A percentile compares a stretch with the other conserved stretches of the same genome.
phyloP scores from a whole-genome alignment of 805 yeast species.

The Kuraishia floccosa region DNA sequence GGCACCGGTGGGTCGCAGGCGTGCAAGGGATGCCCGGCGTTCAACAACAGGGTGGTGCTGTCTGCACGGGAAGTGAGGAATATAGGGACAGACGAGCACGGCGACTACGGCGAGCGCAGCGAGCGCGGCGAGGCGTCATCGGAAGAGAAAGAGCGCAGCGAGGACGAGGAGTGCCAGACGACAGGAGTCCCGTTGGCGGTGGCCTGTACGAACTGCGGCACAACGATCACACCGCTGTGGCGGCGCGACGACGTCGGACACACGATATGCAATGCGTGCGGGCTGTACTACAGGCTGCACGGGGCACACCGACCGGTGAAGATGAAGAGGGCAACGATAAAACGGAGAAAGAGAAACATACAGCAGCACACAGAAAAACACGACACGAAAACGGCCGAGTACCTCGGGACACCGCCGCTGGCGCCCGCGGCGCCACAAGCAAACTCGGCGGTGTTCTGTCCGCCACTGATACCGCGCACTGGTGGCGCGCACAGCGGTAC shows the following conservation, averaged over 20 bases:
- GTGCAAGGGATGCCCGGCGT: slow-evolving; percentile 79
- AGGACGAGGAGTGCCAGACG: not conserved
- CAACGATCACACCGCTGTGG: slow-evolving; percentile 84
- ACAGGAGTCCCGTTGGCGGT: slow-evolving; percentile 40
- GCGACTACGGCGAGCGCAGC: not conserved
- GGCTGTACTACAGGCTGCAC: slow-evolving; percentile 63
- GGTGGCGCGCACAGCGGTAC: not conserved
- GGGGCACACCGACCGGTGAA: slow-evolving; percentile 69
- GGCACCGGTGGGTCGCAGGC: slow-evolving; percentile 81
- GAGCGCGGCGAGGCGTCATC: slow-evolving; percentile 1
- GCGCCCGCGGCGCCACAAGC: not conserved
- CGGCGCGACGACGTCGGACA: slow-evolving; percentile 73
- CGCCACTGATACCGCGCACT: not conserved
- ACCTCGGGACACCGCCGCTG: not conserved
- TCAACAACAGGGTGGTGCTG: slow-evolving; percentile 51
- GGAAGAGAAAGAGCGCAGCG: not conserved
- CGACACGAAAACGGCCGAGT: not conserved
- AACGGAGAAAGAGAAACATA: slow-evolving; percentile 40
- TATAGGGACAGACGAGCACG: not conserved
- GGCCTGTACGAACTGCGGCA: slow-evolving; percentile 76
- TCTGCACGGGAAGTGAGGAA: slow-evolving; percentile 5
- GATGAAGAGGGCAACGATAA: slow-evolving; percentile 63
- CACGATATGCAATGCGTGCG: slow-evolving; percentile 85
- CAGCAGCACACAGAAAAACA: not conserved
- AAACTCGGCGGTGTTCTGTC: not conserved